phyloP scores from a whole-genome alignment of 2,329 filamentous ascomycete genomes.

The Verticillium zaregamsianum region DNA sequence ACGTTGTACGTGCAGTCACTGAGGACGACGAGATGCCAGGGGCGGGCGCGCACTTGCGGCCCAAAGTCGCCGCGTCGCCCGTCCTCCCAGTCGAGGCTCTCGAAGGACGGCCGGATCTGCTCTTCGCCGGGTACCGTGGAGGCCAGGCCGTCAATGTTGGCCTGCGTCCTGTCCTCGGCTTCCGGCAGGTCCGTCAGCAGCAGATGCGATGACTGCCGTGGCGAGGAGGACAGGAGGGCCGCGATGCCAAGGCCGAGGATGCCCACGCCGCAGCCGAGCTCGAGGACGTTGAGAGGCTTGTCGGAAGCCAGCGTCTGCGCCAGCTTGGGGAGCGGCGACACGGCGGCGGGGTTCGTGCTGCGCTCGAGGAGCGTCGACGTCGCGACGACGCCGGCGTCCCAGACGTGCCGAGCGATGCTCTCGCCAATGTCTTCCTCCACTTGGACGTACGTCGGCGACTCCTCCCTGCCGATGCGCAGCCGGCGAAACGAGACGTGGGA shows the following conservation, averaged over 20 bases:
- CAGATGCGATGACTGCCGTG: slow-evolving; percentile 25
- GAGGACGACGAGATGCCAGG: slow-evolving; percentile 51
- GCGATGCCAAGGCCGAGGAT: slow-evolving; percentile 49
- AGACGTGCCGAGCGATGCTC: slow-evolving; percentile 56
- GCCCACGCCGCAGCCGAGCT: slow-evolving; percentile 54
- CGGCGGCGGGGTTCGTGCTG: not conserved
- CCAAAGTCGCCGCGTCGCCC: slow-evolving; percentile 42
- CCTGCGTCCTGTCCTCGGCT: slow-evolving; percentile 42
- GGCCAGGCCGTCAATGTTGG: slow-evolving; percentile 40
- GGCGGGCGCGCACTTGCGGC: slow-evolving; percentile 25
- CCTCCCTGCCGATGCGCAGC: slow-evolving; percentile 20
- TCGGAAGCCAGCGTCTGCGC: slow-evolving; percentile 24
- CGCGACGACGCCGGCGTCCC: slow-evolving; percentile 52
- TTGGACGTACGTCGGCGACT: slow-evolving; percentile 25
- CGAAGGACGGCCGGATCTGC: slow-evolving; percentile 29
- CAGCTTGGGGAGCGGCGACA: not conserved
- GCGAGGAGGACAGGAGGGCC: slow-evolving; percentile 10
- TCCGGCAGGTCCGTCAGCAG: slow-evolving; percentile 53
- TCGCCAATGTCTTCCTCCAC: slow-evolving; percentile 55
- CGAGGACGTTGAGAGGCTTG: slow-evolving; percentile 38
- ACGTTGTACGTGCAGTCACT: slow-evolving; percentile 61
- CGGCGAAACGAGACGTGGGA: slow-evolving; percentile 24
- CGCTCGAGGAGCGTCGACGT: slow-evolving; percentile 28
- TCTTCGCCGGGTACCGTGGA: slow-evolving; percentile 5
- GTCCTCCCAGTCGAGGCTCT: slow-evolving; percentile 55